phyloP scores from a whole-genome alignment of 2,329 filamentous ascomycete genomes.

The Fusarium citri region DNA sequence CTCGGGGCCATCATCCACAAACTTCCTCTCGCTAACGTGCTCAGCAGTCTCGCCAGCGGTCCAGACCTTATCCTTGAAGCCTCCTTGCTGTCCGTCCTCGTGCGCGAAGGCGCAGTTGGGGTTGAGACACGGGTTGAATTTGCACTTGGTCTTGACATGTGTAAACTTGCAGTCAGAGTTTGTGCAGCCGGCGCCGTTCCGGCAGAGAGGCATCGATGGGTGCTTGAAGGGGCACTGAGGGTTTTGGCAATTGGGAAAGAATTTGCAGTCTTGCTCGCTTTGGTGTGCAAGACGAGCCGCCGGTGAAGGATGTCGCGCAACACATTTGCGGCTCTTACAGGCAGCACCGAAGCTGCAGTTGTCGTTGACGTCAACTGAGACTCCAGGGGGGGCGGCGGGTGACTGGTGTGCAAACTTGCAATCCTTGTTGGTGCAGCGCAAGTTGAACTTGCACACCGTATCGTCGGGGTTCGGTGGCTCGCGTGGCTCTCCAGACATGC shows the following conservation, averaged over 20 bases:
- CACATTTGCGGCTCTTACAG: conserved; percentile 97
- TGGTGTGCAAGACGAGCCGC: conserved; percentile 83
- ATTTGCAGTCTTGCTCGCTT: conserved; percentile 87
- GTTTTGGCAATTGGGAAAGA: conserved; percentile 92
- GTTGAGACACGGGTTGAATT: conserved; percentile 91
- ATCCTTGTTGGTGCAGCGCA: conserved; percentile 86
- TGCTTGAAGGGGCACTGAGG: conserved; percentile 89
- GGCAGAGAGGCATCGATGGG: conserved; percentile 85
- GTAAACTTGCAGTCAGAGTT: conserved; percentile 88
- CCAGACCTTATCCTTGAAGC: conserved; percentile 92
- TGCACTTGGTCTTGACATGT: conserved; percentile 86
- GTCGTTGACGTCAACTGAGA: conserved; percentile 81
- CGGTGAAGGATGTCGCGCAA: conserved; percentile 90
- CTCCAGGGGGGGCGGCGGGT: conserved; percentile 83
- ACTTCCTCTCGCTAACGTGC: conserved; percentile 90
- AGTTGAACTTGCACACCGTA: conserved; percentile 88
- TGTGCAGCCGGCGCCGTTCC: conserved; percentile 90
- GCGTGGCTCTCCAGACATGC: conserved; percentile 67
- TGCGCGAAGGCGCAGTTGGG: conserved; percentile 90
- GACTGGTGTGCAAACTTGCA: conserved; percentile 97
- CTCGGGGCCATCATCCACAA: conserved; percentile 78
- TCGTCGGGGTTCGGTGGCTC: conserved; percentile 70
- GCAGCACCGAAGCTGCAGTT: conserved; percentile 86
- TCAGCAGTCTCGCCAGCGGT: conserved; percentile 68
- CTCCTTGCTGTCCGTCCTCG: conserved; percentile 87